phyloP scores from a whole-genome alignment of 2,329 filamentous ascomycete species.

The Diaporthe nobilis region DNA sequence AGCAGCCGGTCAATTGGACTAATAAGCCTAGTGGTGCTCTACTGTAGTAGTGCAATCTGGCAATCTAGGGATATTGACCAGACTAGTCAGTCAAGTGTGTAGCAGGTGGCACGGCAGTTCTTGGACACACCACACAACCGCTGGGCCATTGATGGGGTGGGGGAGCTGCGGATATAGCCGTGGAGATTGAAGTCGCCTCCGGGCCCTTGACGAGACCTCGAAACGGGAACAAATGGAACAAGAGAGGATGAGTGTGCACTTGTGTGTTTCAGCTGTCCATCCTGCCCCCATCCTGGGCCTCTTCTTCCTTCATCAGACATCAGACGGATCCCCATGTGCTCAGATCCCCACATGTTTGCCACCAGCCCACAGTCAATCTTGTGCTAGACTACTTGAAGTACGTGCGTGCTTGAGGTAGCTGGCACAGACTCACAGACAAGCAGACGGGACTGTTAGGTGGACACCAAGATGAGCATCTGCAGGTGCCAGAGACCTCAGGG shows the following conservation, averaged over 20 bases:
- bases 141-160: not conserved
- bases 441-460: not conserved
- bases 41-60: slow-evolving; percentile 10
- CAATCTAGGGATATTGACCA: slow-evolving; percentile 2
- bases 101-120: slow-evolving; percentile 25
- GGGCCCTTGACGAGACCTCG: not conserved
- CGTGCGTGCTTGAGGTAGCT: too few relatives aligned
- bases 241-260: not conserved
- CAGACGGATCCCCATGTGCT: not conserved
- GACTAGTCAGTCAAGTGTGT: slow-evolving; percentile 5
- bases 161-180: slow-evolving; percentile 24
- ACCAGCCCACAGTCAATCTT: not conserved
- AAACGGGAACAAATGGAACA: not conserved
- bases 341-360: slow-evolving; percentile 13
- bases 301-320: slow-evolving; percentile 15
- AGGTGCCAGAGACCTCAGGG: not conserved
- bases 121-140: slow-evolving; percentile 2
- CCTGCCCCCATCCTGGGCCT: slow-evolving; percentile 3
- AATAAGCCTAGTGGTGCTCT: slow-evolving; percentile 4
- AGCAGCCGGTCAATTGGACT: slow-evolving; percentile 3
- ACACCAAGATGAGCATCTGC: not conserved
- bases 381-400: not conserved
- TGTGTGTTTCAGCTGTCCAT: slow-evolving; percentile 28
- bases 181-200: slow-evolving; percentile 6
- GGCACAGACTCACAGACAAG: not conserved